Evolutionary conservation across 345 rosid species (phyloP), one percentile per base, ranked within the genome.

Genomic region (Ailanthus altissimus): DNA sequence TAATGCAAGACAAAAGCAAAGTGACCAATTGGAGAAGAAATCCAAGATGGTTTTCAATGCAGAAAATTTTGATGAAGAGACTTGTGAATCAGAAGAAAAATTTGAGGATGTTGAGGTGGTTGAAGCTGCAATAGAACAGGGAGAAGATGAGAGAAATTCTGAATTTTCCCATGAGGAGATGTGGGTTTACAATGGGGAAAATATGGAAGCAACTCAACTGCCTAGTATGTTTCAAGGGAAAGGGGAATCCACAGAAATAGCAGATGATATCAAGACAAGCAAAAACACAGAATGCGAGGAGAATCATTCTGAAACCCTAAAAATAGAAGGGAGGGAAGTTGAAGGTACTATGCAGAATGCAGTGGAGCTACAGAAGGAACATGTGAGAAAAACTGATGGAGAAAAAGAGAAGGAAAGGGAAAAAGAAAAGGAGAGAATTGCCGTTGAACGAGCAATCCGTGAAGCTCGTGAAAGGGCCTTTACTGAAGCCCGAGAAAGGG

Each of bases 401-500:
- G 80, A 72, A 73, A 93, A 81, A 77, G 89, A 75, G 76, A 84
- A 78, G 78, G 91, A 85, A 78, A 83, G 81, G 77, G 93, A 88
- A 75, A 89, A 74, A 32, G 94, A 88, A 75, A 92, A 83, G 72
- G 97, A 91, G 82, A 88, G 98, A 82, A 54, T 83, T 73, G 96
- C 88, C 84, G 99, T 93, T 61, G 97, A 92, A 81, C 91, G 97
- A 85, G 99, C 94, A 68, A 91, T 95, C 32, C 86, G 93, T 67
- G 99, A 95, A 86, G 99, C 96, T 64, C 93, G 97, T 43, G 97
- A 88, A 88, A 89, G 99, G 76, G 98, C 98, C 46, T 96, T 90
- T 81, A 90, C 90, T 80, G 99, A 91, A 77, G 99, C 94, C 75
- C 89, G 81, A 64, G 96, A 90, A 80, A 79, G 82, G 85, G 94